Evolutionary conservation across 2,329 filamentous ascomycete species (phyloP), one percentile per base, ranked within the genome.

Genomic region (Cordyceps fumosorosea): DNA sequence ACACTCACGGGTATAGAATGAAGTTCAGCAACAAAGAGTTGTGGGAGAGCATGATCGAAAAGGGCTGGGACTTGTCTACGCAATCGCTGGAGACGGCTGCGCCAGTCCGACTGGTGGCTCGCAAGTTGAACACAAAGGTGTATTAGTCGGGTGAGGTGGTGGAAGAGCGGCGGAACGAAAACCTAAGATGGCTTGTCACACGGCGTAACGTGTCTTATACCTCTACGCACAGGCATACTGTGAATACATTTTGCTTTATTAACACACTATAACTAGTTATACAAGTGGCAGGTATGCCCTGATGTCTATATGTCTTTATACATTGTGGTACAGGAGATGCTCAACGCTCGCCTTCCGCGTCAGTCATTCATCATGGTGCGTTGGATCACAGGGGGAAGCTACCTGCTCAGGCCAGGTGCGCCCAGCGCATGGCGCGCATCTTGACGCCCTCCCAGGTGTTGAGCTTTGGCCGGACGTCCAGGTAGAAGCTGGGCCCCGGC

Each of bases 401-500:
- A 2, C 44, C 44, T 18, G 56, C 42, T 71, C 68, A 87, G 12
- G 75, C 76, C 60, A 87, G 56, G 2, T 83, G 84, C 0, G 80
- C 65, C 42, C 77, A 78, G 40, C 78, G 78, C 70, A 80, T 73
- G 0, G 78, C 78, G 42, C 87, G 79, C 86, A 89, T 89, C 77
- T 84, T 87, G 67, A 86, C 78, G 0, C 86, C 87, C 73, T 89
- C 86, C 80, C 82, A 85, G 1, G 80, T 83, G 69, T 88, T 89
- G 66, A 89, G 70, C 76, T 89, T 89, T 0, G 87, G 87, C 68
- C 86, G 76, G 50, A 89, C 86, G 68, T 89, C 85, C 18, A 89
- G 74, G 67, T 87, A 89, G 70, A 89, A 89, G 66, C 85, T 88
- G 6, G 80, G 76, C 0, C 72, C 75, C 2, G 74, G 72, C 34